Conservation (phyloP, 345 rosid genomes). For the Pistacia integerrima region DNA sequence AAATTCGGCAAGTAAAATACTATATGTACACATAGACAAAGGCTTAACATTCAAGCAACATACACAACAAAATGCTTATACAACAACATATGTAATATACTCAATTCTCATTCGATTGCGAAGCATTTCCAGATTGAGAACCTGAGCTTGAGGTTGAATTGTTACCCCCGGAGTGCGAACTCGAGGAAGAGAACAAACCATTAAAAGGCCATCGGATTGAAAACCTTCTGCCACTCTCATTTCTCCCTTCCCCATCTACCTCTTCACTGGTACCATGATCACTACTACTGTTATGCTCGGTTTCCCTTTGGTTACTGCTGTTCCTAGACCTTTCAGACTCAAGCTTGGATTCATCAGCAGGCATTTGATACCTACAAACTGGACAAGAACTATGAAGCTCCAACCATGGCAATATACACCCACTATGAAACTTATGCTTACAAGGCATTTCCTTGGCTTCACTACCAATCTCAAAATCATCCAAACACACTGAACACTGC, state of each 20-base stretch:
- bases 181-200: conserved; percentile 69
- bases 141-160: conserved; percentile 41
- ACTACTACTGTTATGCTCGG: conserved; percentile 20
- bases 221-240: conserved; percentile 66
- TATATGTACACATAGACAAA: conserved; percentile 35
- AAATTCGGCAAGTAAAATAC: conserved; percentile 15
- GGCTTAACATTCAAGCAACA: conserved; percentile 24
- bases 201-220: conserved; percentile 81
- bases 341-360: conserved; percentile 67
- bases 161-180: conserved; percentile 48
- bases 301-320: conserved; percentile 29
- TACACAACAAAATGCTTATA: conserved; percentile 13
- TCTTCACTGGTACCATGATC: conserved; percentile 31
- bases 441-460: conserved; percentile 90
- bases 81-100: conserved; percentile 6
- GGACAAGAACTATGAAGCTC: conserved; percentile 96
- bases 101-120: conserved; percentile 46
- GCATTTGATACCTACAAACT: conserved; percentile 76
- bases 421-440: conserved; percentile 76
- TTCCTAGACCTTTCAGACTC: conserved; percentile 45
- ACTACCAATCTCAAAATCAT: conserved; percentile 65
- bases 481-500: conserved; percentile 86
- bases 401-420: conserved; percentile 85
- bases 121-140: conserved; percentile 34
- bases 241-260: conserved; percentile 53